Conservation (phyloP, 2,329 filamentous ascomycete genomes). For the Trichophyton mentagrophytes region DNA sequence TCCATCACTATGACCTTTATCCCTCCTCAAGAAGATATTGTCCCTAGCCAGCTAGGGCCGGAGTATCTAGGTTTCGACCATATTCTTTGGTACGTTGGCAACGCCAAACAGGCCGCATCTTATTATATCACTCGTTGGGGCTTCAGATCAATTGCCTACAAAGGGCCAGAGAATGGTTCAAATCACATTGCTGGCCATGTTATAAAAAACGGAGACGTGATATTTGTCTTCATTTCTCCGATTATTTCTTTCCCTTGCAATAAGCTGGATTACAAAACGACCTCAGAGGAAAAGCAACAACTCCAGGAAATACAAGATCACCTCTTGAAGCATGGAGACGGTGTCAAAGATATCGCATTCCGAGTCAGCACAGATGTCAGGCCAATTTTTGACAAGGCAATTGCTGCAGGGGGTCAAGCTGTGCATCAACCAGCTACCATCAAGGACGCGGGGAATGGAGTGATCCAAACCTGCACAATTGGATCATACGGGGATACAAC, state of each 20-base stretch:
- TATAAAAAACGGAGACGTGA: conserved; percentile 60
- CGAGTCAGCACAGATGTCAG: conserved; percentile 64
- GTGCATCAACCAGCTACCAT: conserved; percentile 47
- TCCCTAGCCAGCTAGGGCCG: conserved; percentile 16
- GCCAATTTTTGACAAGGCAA: conserved; percentile 58
- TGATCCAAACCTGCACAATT: conserved; percentile 59
- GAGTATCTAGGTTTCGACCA: conserved; percentile 58
- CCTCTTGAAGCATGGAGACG: conserved; percentile 72
- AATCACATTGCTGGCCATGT: conserved; percentile 68
- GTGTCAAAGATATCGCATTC: conserved; percentile 84
- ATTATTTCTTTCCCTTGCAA: conserved; percentile 34
- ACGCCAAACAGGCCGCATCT: conserved; percentile 78
- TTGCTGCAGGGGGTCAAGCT: conserved; percentile 52
- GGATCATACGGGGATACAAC: conserved; percentile 81
- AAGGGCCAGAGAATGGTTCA: conserved; percentile 73
- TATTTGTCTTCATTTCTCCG: conserved; percentile 75
- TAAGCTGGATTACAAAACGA: conserved; percentile 41
- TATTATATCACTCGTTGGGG: conserved; percentile 77
- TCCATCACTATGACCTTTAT: not conserved
- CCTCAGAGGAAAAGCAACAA: conserved; percentile 48
- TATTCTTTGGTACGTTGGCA: conserved; percentile 85
- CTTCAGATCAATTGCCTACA: conserved; percentile 66
- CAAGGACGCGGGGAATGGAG: conserved; percentile 47
- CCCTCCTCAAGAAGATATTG: conserved; percentile 10
- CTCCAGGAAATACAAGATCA: conserved; percentile 65